These are phyloP conservation scores for Oryza coarctata DNA, from an alignment of 176 grass and related monocot genomes.

Conservation along the genomic window DNA sequence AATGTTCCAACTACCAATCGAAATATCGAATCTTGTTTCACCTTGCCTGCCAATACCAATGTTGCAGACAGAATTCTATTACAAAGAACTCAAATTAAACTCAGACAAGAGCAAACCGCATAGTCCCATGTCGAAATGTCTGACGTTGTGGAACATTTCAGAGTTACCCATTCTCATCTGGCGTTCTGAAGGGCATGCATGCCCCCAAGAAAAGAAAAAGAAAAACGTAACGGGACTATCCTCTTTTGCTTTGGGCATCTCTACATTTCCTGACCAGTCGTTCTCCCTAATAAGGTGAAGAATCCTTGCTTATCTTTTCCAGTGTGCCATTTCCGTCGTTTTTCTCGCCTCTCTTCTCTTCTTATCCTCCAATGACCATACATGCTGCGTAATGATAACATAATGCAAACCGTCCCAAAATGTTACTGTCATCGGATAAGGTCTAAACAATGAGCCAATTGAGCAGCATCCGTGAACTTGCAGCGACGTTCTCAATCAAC, in stretches of 20 bases:
- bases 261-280: not conserved
- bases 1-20: not conserved
- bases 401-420: slow-evolving; percentile 9
- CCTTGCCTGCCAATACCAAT: not conserved
- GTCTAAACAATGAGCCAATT: not conserved
- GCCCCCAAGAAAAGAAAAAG: not conserved
- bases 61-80: not conserved
- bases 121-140: not conserved
- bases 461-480: not conserved
- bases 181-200: not conserved
- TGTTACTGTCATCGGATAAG: slow-evolving; percentile 24
- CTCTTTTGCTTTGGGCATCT: not conserved
- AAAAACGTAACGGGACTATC: not conserved
- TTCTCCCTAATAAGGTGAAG: not conserved
- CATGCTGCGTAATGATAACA: not conserved
- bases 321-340: not conserved
- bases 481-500: not conserved
- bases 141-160: not conserved
- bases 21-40: not conserved
- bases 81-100: not conserved
- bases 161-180: not conserved
- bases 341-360: not conserved
- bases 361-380: not conserved
- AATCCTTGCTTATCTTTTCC: slow-evolving; percentile 22
- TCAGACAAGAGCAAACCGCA: not conserved